Evolutionary conservation across 257 asterid genomes (phyloP).

Genomic region (Marsdenia floribunda): DNA sequence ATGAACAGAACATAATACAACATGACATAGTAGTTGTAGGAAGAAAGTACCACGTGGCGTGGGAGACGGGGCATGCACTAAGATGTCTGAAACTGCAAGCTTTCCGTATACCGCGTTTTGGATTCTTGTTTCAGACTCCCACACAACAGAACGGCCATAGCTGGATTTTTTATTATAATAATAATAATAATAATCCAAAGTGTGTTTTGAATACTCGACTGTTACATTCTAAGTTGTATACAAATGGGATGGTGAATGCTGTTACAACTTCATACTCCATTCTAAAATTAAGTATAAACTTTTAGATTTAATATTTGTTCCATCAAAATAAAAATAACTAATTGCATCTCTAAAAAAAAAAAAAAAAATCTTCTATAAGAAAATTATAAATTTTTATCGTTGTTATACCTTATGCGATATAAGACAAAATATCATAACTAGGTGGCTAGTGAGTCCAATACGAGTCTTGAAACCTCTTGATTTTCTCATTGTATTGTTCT

Average conservation of each 20-base stretch:
- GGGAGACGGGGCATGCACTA: background rate
- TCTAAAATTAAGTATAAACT: background rate
- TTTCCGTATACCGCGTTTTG: constrained; percentile 11
- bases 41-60: background rate
- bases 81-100: background rate
- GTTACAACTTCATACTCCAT: background rate
- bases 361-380: too few relatives aligned
- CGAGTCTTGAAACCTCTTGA: too few relatives aligned
- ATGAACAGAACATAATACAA: too few relatives aligned
- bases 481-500: too few relatives aligned
- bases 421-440: too few relatives aligned
- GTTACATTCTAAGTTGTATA: background rate
- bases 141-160: background rate
- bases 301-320: too few relatives aligned
- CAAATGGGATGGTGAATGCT: background rate
- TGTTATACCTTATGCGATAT: too few relatives aligned
- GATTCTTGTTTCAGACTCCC: background rate
- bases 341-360: too few relatives aligned
- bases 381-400: too few relatives aligned
- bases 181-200: background rate
- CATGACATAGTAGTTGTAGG: background rate
- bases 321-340: too few relatives aligned
- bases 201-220: background rate
- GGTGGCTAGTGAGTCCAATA: too few relatives aligned
- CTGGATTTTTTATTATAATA: background rate